phyloP scores from a whole-genome alignment of 139 green algal genomes.

The Micromonas commoda region DNA sequence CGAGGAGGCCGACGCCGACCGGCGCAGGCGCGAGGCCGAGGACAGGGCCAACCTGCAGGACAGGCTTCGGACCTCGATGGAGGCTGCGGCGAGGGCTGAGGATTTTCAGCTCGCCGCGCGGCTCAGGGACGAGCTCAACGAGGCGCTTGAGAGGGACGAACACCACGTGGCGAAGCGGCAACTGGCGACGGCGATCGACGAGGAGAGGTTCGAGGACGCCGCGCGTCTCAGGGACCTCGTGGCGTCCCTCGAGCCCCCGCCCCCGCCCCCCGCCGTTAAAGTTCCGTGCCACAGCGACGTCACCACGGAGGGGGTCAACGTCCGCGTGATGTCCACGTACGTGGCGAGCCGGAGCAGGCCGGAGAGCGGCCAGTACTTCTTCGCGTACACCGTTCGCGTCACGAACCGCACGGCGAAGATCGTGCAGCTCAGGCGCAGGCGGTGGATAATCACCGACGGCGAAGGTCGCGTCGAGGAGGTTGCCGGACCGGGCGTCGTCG shows the following conservation, averaged over 20 bases:
- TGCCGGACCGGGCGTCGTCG: conserved; percentile 64
- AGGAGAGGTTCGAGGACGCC: conserved; percentile 51
- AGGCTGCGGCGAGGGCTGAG: background rate
- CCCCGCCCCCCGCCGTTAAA: background rate
- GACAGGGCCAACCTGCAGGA: too few species aligned
- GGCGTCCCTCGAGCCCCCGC: conserved; percentile 22
- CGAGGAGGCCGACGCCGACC: background rate
- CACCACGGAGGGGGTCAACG: conserved; percentile 43
- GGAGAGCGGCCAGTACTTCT: conserved; percentile 45
- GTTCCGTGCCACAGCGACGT: conserved; percentile 26
- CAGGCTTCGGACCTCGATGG: background rate
- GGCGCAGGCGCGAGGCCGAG: too few species aligned
- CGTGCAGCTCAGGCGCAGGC: conserved; percentile 47
- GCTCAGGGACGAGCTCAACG: background rate
- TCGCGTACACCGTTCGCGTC: conserved; percentile 54
- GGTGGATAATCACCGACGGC: conserved; percentile 57
- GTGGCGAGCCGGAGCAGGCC: conserved; percentile 45
- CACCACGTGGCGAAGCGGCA: background rate
- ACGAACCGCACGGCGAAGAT: conserved; percentile 15
- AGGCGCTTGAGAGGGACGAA: background rate
- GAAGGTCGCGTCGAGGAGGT: conserved; percentile 53
- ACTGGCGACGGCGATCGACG: conserved; percentile 43
- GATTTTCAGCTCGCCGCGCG: background rate
- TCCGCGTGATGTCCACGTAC: conserved; percentile 47
- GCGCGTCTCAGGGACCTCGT: conserved; percentile 29